Evolutionary conservation across 2,329 filamentous ascomycete genomes (phyloP), one percentile per base, ranked within the genome.

Genomic region (Seiridium cupressi): DNA sequence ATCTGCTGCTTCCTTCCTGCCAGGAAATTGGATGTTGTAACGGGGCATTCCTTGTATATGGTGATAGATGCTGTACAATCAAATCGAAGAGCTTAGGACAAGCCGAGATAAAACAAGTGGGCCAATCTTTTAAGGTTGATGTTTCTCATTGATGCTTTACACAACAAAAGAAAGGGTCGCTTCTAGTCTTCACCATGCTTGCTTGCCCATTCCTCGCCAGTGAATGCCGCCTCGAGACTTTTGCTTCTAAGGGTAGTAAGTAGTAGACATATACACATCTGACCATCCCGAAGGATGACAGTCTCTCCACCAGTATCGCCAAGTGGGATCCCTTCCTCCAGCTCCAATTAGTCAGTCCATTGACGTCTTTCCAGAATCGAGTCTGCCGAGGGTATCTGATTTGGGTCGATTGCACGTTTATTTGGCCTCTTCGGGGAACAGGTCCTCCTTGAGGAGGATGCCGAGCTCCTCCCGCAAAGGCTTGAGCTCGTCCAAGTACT

Each of bases 401-500:
- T n/a, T 8, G 55, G 6, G 36, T 35, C 36, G 13, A 36, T 51
- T 55, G 54, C 26, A 10, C 11, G 5, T 36, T 3, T 75, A 74
- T 69, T 80, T 77, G 73, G 81, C 74, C 71, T 77, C 75, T 75
- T 88, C 84, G 62, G 94, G 93, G 81, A 93, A 98, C 77, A 98
- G 84, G 73, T 92, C 88, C 85, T 98, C 94, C 85, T 95, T 96
- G 71, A 97, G 86, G 67, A 87, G 82, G 71, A 98, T 87, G 70
- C 94, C 94, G 65, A 98, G 88, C 83, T 98, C 94, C 84, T 96
- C 92, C 72, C 93, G 89, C 73, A 98, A 84, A 66, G 89, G 84
- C 84, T 96, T 92, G 69, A 99, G 92, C 83, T 97, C 92, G 74
- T 91, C 85, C 63, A 99, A 88, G 81, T 96, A 97, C 83, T 97